phyloP scores from a whole-genome alignment of 2,329 filamentous ascomycete species.

The Sarocladium strictum region DNA sequence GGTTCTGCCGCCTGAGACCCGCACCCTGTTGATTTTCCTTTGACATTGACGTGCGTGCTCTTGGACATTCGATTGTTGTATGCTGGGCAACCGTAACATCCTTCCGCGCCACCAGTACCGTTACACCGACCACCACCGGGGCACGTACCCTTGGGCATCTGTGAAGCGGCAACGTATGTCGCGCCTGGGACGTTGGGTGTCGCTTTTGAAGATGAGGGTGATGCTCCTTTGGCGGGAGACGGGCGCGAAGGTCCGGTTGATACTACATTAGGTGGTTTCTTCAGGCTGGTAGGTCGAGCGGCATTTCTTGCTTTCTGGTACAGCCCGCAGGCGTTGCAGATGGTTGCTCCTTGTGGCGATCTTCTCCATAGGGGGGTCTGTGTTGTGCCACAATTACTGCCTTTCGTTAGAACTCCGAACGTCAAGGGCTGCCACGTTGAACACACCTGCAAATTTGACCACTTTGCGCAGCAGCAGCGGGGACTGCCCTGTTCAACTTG shows the following conservation, averaged over 20 bases:
- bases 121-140: conserved; percentile 94
- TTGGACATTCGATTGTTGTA: conserved; percentile 97
- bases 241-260: conserved; percentile 36
- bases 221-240: conserved; percentile 28
- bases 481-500: conserved; percentile 13
- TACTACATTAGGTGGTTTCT: conserved; percentile 59
- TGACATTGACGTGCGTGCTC: conserved; percentile 63
- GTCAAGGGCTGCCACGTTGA: background rate
- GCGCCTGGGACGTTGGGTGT: conserved; percentile 41
- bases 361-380: conserved; percentile 91
- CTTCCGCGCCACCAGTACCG: conserved; percentile 89
- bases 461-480: conserved; percentile 29
- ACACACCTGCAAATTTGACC: conserved; percentile 69
- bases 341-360: conserved; percentile 86
- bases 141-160: conserved; percentile 77
- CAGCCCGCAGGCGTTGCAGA: conserved; percentile 95
- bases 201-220: conserved; percentile 26
- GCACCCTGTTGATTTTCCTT: conserved; percentile 37
- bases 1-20: conserved; percentile 15
- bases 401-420: conserved; percentile 10
- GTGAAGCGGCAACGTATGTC: conserved; percentile 72
- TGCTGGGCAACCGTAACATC: conserved; percentile 91
- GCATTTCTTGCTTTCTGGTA: conserved; percentile 93
- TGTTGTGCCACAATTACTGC: conserved; percentile 90
- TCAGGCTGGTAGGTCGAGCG: conserved; percentile 82